Evolutionary conservation across 2,329 filamentous ascomycete genomes (phyloP).

Genomic region (Aspergillus glaucus): DNA sequence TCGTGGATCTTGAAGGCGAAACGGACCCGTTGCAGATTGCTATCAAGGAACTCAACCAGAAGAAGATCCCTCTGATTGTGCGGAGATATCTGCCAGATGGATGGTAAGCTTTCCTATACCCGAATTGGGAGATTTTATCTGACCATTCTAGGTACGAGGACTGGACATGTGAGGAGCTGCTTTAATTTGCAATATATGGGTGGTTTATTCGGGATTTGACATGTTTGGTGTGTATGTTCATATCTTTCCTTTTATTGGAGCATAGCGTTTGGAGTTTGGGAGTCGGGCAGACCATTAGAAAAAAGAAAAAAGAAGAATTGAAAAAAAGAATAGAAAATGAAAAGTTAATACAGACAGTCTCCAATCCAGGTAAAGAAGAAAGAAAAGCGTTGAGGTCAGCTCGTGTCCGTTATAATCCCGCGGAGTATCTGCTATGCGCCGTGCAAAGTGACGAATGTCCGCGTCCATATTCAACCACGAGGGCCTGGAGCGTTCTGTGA

Average conservation of each 20-base stretch:
- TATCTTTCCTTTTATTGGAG: constrained; percentile 16
- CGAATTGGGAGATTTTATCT: constrained; percentile 2
- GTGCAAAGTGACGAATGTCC: neutral
- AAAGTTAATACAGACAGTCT: constrained; percentile 2
- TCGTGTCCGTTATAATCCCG: neutral
- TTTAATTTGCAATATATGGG: constrained; percentile 38
- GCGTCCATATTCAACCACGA: no score
- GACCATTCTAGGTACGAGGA: constrained; percentile 75
- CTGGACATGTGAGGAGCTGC: constrained; percentile 95
- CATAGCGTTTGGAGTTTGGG: constrained; percentile 39
- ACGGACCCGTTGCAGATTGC: constrained; percentile 97
- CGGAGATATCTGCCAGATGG: constrained; percentile 94
- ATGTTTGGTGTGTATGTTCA: constrained; percentile 17
- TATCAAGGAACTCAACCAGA: constrained; percentile 93
- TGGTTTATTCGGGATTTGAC: constrained; percentile 9
- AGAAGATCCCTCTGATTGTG: constrained; percentile 96
- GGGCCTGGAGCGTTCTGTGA: no score
- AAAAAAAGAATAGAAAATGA: constrained; percentile 1
- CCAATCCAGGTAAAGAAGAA: neutral
- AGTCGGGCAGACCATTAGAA: constrained; percentile 11
- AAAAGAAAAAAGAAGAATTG: constrained; percentile 13
- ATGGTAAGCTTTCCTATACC: constrained; percentile 58
- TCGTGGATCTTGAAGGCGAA: constrained; percentile 95
- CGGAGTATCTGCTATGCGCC: constrained; percentile 1
- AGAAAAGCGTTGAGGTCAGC: neutral